Percentiles rank a stretch among this genome's conserved stretches.
Evolutionary conservation across 2,329 filamentous ascomycete species (phyloP).

Genomic region (Diaporthe sp.): DNA sequence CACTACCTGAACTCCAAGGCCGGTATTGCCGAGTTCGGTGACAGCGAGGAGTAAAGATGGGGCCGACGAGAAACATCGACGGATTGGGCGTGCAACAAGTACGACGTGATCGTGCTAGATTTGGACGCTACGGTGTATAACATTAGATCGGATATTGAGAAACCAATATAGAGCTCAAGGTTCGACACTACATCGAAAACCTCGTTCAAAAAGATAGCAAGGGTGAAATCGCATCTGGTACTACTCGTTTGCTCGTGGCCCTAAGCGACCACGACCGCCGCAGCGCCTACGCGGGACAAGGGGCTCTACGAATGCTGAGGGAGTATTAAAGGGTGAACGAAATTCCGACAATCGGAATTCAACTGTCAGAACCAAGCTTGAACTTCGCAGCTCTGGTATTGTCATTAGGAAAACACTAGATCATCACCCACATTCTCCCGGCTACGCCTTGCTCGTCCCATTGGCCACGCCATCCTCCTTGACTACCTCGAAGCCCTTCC

Average conservation of each 20-base stretch:
- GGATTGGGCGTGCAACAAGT: not conserved
- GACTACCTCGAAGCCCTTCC: conserved; percentile 50
- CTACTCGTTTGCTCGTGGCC: not conserved
- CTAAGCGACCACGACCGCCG: too few relatives aligned
- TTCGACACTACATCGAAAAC: not conserved
- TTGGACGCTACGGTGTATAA: conserved; percentile 29
- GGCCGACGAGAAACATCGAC: not conserved
- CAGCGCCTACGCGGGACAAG: not conserved
- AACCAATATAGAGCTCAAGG: conserved; percentile 21
- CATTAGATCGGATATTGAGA: conserved; percentile 29
- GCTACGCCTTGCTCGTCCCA: not conserved
- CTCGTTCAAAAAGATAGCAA: not conserved
- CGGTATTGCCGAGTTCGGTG: conserved; percentile 69
- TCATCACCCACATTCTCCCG: not conserved
- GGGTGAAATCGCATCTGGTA: not conserved
- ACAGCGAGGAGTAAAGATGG: conserved; percentile 55
- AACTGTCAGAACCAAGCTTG: not conserved
- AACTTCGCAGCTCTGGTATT: not conserved
- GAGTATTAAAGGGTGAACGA: not conserved
- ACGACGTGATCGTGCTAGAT: not conserved
- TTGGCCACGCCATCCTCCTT: not conserved
- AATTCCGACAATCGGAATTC: not conserved
- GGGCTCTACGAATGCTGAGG: not conserved
- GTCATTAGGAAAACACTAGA: not conserved
- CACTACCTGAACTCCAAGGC: conserved; percentile 86